These are phyloP conservation scores for Thymus quinquecostatus DNA, from an alignment of 257 asterid genomes.

Conservation along the genomic window DNA sequence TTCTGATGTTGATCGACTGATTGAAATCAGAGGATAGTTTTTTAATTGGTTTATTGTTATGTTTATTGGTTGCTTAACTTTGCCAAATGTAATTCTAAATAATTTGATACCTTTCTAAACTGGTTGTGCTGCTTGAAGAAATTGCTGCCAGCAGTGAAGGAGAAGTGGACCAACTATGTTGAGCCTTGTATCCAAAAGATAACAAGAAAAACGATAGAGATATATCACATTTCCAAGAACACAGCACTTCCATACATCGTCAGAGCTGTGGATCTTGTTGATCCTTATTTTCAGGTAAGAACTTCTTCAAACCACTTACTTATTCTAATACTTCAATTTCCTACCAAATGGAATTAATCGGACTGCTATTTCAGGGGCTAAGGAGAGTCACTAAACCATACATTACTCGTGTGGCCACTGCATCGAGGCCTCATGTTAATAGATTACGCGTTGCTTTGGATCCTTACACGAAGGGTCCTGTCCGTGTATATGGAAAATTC, in stretches of 20 bases:
- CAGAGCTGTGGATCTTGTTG: constrained; percentile 55
- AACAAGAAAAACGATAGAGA: constrained; percentile 47
- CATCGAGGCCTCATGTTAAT: constrained; percentile 66
- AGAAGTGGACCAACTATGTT: constrained; percentile 57
- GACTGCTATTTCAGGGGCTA: constrained; percentile 49
- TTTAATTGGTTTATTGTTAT: background rate
- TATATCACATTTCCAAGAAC: constrained; percentile 51
- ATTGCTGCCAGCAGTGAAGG: constrained; percentile 61
- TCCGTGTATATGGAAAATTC: constrained; percentile 60
- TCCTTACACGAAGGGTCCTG: constrained; percentile 58
- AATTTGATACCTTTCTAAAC: constrained; percentile 10
- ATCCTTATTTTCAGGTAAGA: constrained; percentile 75
- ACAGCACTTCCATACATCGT: constrained; percentile 50
- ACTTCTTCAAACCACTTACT: background rate
- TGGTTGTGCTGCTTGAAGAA: constrained; percentile 49
- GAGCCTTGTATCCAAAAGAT: constrained; percentile 57
- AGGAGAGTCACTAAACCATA: constrained; percentile 68
- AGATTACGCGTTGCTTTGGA: constrained; percentile 43
- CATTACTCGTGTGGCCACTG: constrained; percentile 63
- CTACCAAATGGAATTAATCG: constrained; percentile 13
- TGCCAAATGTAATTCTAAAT: background rate
- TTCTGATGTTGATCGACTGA: background rate
- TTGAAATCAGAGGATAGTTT: background rate
- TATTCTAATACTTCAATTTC: constrained; percentile 11
- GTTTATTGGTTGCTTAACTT: background rate